A percentile compares a stretch with the other conserved stretches of the same genome.
Evolutionary conservation across 345 rosid species (phyloP).

Genomic region (Corchorus capsularis): DNA sequence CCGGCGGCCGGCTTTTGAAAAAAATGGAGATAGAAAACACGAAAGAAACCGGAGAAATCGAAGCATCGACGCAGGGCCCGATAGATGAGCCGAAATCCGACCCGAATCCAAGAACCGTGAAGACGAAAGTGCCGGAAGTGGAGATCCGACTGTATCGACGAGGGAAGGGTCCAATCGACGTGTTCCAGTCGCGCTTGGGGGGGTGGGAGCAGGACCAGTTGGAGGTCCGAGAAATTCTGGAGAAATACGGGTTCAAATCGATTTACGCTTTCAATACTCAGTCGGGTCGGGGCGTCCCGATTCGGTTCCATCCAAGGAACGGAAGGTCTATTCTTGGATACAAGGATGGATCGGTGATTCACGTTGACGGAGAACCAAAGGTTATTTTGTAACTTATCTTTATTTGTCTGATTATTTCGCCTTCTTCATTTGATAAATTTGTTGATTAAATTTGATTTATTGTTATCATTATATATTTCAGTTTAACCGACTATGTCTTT

Average conservation of each 20-base stretch:
- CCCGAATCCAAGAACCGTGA: constrained; percentile 31
- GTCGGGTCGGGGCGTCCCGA: constrained; percentile 75
- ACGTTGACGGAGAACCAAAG: constrained; percentile 91
- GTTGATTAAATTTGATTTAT: neutral
- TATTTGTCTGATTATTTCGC: neutral
- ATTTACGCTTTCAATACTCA: constrained; percentile 69
- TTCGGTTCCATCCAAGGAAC: constrained; percentile 73
- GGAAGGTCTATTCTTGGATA: constrained; percentile 77
- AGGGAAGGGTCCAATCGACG: constrained; percentile 88
- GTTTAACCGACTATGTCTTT: neutral
- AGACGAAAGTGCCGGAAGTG: constrained; percentile 63
- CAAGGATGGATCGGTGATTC: constrained; percentile 66
- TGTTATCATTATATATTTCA: neutral
- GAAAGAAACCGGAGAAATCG: constrained; percentile 51
- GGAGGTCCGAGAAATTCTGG: constrained; percentile 75
- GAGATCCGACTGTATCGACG: constrained; percentile 73
- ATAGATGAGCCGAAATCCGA: constrained; percentile 20
- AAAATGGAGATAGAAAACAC: constrained; percentile 32
- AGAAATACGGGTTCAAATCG: constrained; percentile 73
- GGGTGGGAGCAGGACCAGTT: constrained; percentile 94
- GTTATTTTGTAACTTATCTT: constrained; percentile 32
- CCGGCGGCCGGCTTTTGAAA: neutral
- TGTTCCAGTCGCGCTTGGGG: constrained; percentile 66
- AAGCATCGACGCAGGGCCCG: constrained; percentile 40
- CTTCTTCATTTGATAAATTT: neutral